Evolutionary conservation across 805 yeast species (phyloP).

Genomic region (Tetrapisispora nanseiensis): DNA sequence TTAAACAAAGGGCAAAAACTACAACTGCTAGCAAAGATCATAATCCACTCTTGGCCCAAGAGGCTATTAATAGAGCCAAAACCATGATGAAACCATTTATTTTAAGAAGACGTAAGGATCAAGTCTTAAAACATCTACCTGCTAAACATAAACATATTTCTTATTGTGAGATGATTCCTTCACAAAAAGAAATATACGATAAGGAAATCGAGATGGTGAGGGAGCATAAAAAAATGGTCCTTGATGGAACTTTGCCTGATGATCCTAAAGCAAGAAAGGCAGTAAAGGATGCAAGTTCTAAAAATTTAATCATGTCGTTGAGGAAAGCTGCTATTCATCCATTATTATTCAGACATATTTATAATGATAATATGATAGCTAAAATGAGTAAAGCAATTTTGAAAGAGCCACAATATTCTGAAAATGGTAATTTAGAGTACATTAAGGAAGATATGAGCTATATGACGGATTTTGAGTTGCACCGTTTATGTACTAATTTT

Average conservation of each 20-base stretch:
- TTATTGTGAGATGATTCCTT: slow-evolving; percentile 50
- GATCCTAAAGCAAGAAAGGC: slow-evolving; percentile 27
- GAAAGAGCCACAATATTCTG: slow-evolving; percentile 64
- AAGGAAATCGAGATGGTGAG: slow-evolving; percentile 40
- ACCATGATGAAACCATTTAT: slow-evolving; percentile 99
- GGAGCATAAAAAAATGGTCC: slow-evolving; percentile 26
- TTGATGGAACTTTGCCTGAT: slow-evolving; percentile 14
- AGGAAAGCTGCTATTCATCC: slow-evolving; percentile 94
- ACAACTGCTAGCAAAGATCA: slow-evolving; percentile 41
- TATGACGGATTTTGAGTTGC: slow-evolving; percentile 86
- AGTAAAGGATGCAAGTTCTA: slow-evolving; percentile 28
- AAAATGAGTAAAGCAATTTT: slow-evolving; percentile 72
- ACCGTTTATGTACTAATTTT: slow-evolving; percentile 61
- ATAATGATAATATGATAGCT: slow-evolving; percentile 43
- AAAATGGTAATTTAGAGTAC: slow-evolving; percentile 63
- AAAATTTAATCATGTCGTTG: slow-evolving; percentile 76
- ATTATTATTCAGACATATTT: slow-evolving; percentile 60
- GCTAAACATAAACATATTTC: slow-evolving; percentile 55
- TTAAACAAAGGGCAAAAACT: slow-evolving; percentile 79
- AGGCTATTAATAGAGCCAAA: slow-evolving; percentile 87
- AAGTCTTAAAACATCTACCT: slow-evolving; percentile 85
- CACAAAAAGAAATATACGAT: slow-evolving; percentile 52
- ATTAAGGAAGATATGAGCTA: slow-evolving; percentile 91
- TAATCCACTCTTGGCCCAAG: slow-evolving; percentile 78
- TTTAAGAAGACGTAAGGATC: slow-evolving; percentile 81